Percentiles rank a stretch among this genome's conserved stretches.
Evolutionary conservation across 1,139 yeast species (phyloP).

Genomic region (Yamadazyma aaseri): DNA sequence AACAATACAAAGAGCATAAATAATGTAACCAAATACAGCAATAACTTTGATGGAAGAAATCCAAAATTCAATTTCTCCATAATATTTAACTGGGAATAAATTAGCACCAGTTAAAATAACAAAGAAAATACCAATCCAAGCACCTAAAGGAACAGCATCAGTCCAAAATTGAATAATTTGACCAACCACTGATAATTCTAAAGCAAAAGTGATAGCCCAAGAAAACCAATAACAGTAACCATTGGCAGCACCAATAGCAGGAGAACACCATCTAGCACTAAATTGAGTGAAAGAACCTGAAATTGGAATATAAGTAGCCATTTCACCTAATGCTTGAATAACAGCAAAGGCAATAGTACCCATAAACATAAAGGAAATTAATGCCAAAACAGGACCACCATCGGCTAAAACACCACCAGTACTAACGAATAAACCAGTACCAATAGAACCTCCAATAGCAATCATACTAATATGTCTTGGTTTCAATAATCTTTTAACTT

Average conservation of each 20-base stretch:
- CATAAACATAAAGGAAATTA: slow-evolving; percentile 65
- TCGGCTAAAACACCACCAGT: slow-evolving; percentile 52
- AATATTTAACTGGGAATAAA: slow-evolving; percentile 43
- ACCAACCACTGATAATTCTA: slow-evolving; percentile 78
- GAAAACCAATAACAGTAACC: slow-evolving; percentile 88
- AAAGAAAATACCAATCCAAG: slow-evolving; percentile 73
- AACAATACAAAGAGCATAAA: slow-evolving; percentile 66
- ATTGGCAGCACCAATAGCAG: slow-evolving; percentile 74
- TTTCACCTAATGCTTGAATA: slow-evolving; percentile 71
- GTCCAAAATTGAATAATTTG: slow-evolving; percentile 80
- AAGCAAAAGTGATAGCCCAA: slow-evolving; percentile 83
- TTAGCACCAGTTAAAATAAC: slow-evolving; percentile 34
- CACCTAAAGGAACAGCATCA: slow-evolving; percentile 64
- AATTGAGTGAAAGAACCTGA: slow-evolving; percentile 62
- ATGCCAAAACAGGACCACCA: slow-evolving; percentile 74
- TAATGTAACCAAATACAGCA: slow-evolving; percentile 69
- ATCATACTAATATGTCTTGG: slow-evolving; percentile 72
- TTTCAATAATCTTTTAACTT: slow-evolving; percentile 41
- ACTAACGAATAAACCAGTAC: slow-evolving; percentile 63
- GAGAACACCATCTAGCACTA: slow-evolving; percentile 61
- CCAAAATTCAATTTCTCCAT: slow-evolving; percentile 49
- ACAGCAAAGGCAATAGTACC: slow-evolving; percentile 64
- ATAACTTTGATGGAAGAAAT: slow-evolving; percentile 64
- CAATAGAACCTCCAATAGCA: slow-evolving; percentile 63
- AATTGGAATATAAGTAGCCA: slow-evolving; percentile 72